Evolutionary conservation across 2,329 filamentous ascomycete species (phyloP), one percentile per base, ranked within the genome.

Genomic region (Trichoderma harzianum): DNA sequence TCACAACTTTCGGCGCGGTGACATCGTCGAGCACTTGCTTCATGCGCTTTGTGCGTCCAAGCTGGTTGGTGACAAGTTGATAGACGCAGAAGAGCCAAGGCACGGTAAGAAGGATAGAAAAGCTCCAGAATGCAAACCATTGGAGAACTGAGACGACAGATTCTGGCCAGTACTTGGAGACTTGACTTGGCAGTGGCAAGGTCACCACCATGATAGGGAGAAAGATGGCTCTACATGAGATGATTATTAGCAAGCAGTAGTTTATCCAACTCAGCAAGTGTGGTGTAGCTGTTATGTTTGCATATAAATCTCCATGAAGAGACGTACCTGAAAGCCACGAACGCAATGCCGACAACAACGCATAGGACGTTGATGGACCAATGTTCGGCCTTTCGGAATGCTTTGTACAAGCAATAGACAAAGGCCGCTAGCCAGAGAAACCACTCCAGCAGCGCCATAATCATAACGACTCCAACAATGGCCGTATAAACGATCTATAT

Each of bases 121-220:
- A 98, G 32, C 92, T 91, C 91, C 93, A 98, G 81, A 98, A 98
- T 5, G 94, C 95, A 78, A 98, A 97, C 92, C 94, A 97, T 79
- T 98, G 95, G 16, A 98, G 86, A 61, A 92, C 86, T 2, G 80
- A 82, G 53, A 96, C 92, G 85, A 96, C 88, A 1, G 81, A 69
- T 3, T 80, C 70, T 0, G 95, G 95, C 83, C 95, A 97, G 76
- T 92, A 87, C 72, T 88, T 85, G 8, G 91, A 91, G 60, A 98
- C 85, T 72, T 89, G 87, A 24, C 86, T 82, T 0, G 95, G 95
- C 3, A 98, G 85, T 0, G 95, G 95, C 5, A 98, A 85, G 0
- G 95, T 98, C 62, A 97, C 94, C 26, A 98, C 82, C 94, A 98
- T 97, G 75, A 98, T 92, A 0, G 95, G 95, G 32, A 98, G 85